Base-by-base conservation (phyloP, 306 rosid species). In the Vigna radiata region DNA sequence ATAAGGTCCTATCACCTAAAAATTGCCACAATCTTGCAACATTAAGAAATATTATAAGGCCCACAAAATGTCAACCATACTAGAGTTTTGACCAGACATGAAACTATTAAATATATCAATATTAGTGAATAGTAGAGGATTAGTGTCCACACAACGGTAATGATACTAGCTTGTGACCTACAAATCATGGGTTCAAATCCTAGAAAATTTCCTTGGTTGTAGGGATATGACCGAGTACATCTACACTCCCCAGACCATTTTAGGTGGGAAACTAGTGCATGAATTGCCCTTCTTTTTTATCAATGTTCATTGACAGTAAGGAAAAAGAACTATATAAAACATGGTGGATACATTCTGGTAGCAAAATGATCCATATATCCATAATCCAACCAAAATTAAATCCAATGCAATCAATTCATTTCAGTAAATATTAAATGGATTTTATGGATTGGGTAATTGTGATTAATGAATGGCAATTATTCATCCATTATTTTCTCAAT, bases 21-120 rank as follows among this genome's bases (percentile, higher is more conserved):
- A 31, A 61, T 55, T 65, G 27, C 49, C 10, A 9, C 56, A 70
- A 18, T 37, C 44, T 52, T 52, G 39, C 63, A 63, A 13, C 74
- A 31, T 33, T 4, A n/a, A 76, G 39, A 75, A 55, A 59, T 56
- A 63, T 33, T 63, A 70, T 15, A 64, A 76, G 47, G 55, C 72
- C 76, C 46, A 76, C 21, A 70, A 62, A 70, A 63, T 36, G 62
- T 63, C 18, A 23, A 21, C 54, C 33, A 75, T n/a, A 50, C 41
- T 6, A 36, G 27, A 63, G 60, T 31, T n/a, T 70, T 44, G 17
- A 47, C 72, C 41, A 60, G n/a, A 59, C 53, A 63, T 5, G 62
- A 53, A 74, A 68, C 68, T 23, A 41, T 48, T 47, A 46, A 64
- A 65, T 72, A 37, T 72, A 72, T 66, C 36, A 18, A 27, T 33